These are phyloP conservation scores for Spathaspora arborariae DNA, from an alignment of 805 yeast genomes.

Conservation along the genomic window DNA sequence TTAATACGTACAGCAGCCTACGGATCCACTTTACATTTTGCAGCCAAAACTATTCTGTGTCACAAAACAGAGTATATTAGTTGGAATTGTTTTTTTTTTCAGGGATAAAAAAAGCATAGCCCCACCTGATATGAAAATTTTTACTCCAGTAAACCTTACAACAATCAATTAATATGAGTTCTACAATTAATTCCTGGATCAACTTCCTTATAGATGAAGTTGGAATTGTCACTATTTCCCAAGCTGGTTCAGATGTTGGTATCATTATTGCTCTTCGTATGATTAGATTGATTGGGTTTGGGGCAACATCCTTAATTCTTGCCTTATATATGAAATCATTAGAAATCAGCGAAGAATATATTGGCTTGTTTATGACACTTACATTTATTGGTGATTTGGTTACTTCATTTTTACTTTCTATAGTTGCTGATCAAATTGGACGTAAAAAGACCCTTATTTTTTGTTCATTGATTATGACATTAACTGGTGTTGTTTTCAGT, in stretches of 20 bases:
- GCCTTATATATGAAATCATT: conserved; percentile 43
- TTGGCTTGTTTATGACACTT: conserved; percentile 48
- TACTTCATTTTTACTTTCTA: conserved; percentile 42
- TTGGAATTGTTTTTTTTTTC: no score
- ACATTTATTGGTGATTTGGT: conserved; percentile 51
- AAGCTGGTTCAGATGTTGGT: conserved; percentile 29
- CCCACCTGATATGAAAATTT: no score
- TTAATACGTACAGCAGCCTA: no score
- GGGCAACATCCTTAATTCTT: conserved; percentile 36
- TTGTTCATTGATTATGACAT: conserved; percentile 39
- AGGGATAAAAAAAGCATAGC: no score
- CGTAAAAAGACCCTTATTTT: conserved; percentile 36
- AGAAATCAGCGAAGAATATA: conserved; percentile 37
- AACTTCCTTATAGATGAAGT: conserved; percentile 24
- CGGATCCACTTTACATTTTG: no score
- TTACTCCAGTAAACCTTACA: no score
- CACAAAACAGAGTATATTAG: no score
- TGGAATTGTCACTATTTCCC: conserved; percentile 28
- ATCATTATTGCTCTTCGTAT: conserved; percentile 28
- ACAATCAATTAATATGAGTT: not conserved
- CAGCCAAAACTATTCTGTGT: no score
- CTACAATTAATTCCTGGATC: not conserved
- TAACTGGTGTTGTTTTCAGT: conserved; percentile 41
- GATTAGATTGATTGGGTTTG: conserved; percentile 34
- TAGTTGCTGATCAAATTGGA: conserved; percentile 47